Evolutionary conservation across 306 rosid genomes (phyloP), one percentile per base, ranked within the genome.

Genomic region (Adenanthera pavonina): DNA sequence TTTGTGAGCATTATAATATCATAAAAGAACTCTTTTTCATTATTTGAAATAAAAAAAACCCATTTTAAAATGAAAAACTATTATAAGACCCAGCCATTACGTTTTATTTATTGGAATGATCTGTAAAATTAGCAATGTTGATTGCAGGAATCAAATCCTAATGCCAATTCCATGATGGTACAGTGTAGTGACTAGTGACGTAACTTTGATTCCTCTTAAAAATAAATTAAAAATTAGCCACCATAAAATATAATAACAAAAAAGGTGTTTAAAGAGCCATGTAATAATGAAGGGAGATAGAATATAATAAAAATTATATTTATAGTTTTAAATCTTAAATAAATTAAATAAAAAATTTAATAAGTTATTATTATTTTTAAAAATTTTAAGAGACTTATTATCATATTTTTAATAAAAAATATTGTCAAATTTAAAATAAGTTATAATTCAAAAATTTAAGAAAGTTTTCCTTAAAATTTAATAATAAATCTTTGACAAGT

Each of bases 71-170:
- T 20, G 33, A 7, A 20, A 46, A 69, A 44, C 13, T 41, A 30
- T 70, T 6, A 44, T 25, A 13, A 46, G 19, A 20, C 2, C 33
- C 25, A 69, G 47, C 52, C n/a, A 16, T 70, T 7, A 6, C 43
- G 2, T 69, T 69, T 69, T 5, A 2, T 44, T 69, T 25, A 10
- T 10, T 20, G 51, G 40, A 47, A 46, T 70, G 57, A 25, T 70
- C 41, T 47, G 75, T 70, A 30, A 70, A 70, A 70, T 70, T 46
- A 70, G 52, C 35, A 13, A 35, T 6, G 20, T 12, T 49, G 7
- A 41, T 30, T 49, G 64, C 25, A 73, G 48, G 78, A 53, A 73
- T 73, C 66, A 53, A 73, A 53, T 73, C 78, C 78, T 17, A 73
- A 53, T 73, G 66, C 66, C 65, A 16, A 73, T 54, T 25, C 66